Conservation (phyloP, 2,329 filamentous ascomycete species). For the Uncinocarpus reesii region DNA sequence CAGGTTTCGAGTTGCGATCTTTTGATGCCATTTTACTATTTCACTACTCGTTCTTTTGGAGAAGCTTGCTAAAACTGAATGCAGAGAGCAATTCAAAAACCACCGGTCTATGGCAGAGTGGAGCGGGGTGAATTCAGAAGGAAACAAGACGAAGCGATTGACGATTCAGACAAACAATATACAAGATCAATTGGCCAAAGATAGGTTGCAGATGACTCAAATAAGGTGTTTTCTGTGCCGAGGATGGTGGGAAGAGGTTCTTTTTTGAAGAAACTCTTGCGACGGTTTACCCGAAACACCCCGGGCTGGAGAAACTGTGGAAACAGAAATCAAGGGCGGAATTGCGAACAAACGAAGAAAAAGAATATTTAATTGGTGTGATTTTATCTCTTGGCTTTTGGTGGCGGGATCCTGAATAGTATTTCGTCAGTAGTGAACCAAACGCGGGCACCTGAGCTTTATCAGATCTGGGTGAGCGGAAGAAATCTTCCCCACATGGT, state of each 20-base stretch:
- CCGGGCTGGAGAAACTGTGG: background rate
- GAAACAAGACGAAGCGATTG: background rate
- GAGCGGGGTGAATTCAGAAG: background rate
- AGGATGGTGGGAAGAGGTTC: conserved; percentile 4
- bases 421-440: background rate
- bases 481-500: conserved; percentile 11
- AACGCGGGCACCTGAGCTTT: background rate
- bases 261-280: conserved; percentile 4
- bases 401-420: conserved; percentile 9
- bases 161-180: background rate
- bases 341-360: background rate
- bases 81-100: background rate
- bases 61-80: background rate
- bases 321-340: background rate
- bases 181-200: conserved; percentile 6
- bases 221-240: background rate
- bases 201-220: conserved; percentile 4
- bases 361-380: conserved; percentile 6
- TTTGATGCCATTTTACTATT: conserved; percentile 9
- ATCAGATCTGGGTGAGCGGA: conserved; percentile 13
- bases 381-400: background rate
- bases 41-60: background rate
- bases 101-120: background rate
- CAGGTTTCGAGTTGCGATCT: conserved; percentile 47
- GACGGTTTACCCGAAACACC: conserved; percentile 8